phyloP scores from a whole-genome alignment of 1,139 yeast genomes.

The Lodderomyces parapsilosis region DNA sequence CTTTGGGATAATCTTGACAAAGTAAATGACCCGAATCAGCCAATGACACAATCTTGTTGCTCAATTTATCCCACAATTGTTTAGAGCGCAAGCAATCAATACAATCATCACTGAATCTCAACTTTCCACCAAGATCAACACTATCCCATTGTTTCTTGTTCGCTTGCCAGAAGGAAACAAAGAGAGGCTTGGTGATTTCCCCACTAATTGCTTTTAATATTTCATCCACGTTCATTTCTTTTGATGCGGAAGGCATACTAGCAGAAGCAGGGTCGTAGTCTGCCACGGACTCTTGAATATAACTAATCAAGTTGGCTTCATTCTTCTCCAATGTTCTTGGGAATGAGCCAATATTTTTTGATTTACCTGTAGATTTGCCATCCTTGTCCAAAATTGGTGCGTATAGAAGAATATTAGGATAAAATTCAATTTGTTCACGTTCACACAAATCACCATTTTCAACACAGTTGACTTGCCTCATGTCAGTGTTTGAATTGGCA shows the following conservation, averaged over 20 bases:
- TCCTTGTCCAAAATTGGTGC: conserved; percentile 44
- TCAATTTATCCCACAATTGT: conserved; percentile 56
- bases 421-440: conserved; percentile 53
- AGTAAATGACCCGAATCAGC: conserved; percentile 59
- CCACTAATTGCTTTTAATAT: conserved; percentile 49
- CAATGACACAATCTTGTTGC: conserved; percentile 44
- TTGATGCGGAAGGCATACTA: conserved; percentile 41
- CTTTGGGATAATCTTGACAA: conserved; percentile 47
- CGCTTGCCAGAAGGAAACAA: conserved; percentile 68
- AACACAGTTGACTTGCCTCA: conserved; percentile 72
- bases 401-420: conserved; percentile 62
- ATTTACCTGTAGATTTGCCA: conserved; percentile 27
- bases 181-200: conserved; percentile 41
- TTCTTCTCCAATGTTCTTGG: conserved; percentile 48
- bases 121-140: conserved; percentile 35
- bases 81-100: conserved; percentile 50
- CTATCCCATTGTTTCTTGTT: conserved; percentile 39
- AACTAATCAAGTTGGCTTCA: conserved; percentile 48
- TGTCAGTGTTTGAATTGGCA: conserved; percentile 43
- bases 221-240: conserved; percentile 27
- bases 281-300: conserved; percentile 51
- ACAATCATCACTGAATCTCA: conserved; percentile 38
- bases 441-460: conserved; percentile 71
- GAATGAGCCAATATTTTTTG: conserved; percentile 41
- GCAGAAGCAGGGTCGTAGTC: conserved; percentile 39